Evolutionary conservation across 139 green algal genomes (phyloP), one percentile per base, ranked within the genome.

Genomic region (Closterium sp.): DNA sequence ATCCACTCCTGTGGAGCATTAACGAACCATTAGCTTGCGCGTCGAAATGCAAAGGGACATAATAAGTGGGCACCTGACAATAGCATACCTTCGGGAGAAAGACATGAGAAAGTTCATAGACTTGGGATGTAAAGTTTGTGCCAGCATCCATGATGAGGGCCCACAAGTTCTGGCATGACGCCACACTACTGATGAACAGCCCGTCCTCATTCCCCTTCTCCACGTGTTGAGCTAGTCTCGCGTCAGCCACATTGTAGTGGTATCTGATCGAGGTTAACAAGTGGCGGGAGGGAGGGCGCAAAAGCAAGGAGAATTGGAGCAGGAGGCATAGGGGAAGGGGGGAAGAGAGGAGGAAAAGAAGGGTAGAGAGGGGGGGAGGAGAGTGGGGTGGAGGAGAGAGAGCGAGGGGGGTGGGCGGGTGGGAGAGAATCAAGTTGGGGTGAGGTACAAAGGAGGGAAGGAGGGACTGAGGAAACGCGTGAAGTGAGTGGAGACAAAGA

Each of bases 161-260:
- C 98, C 98, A 99, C 90, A 99, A 95, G 94, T 99, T 98, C 88
- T 98, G 96, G 95, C 96, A 98, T 96, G 98, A 99, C 28, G 98
- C 97, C 64, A 99, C 98, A 31, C 91, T 96, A 93, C 93, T 97
- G 94, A 99, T 98, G 96, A 97, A 99, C 35, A 99, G 95, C 0
- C 98, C 97, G 94, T 99, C 98, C 76, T 99, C 97, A 91, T 99
- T 99, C 93, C 98, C 97, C 95, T 99, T 99, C 90, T 98, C 97
- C 55, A 99, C 97, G 91, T 98, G 97, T 96, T 99, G 97, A 91
- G 97, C 96, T 55, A 99, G 96, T 25, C 98, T 96, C 34, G 96
- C 97, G 94, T 99, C 98, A 84, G 97, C 97, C 88, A 99, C 98
- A 93, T 99, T 99, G 97, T 99, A 99, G 95, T 99, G 98, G 94